These are phyloP conservation scores for Yamadazyma conglobata DNA, from an alignment of 1,139 yeast species.

Conservation along the genomic window DNA sequence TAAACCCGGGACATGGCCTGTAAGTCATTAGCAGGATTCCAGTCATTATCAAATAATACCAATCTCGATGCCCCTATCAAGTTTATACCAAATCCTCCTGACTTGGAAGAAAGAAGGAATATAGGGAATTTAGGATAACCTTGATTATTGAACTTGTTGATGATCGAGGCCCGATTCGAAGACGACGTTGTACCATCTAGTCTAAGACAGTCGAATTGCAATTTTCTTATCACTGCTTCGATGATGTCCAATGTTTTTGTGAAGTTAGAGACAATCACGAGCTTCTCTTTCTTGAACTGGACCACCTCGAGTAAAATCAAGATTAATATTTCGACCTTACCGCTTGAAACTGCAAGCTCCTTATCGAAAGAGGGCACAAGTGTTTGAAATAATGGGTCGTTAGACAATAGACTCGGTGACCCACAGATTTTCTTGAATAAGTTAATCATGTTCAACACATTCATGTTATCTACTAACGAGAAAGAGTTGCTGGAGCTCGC, in stretches of 20 bases:
- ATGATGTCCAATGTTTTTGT: constrained; percentile 84
- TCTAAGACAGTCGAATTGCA: constrained; percentile 53
- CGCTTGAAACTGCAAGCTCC: constrained; percentile 35
- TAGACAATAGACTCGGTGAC: constrained; percentile 61
- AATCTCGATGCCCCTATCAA: constrained; percentile 87
- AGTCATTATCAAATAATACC: constrained; percentile 81
- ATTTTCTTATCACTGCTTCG: constrained; percentile 51
- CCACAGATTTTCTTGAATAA: constrained; percentile 79
- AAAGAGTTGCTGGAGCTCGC: constrained; percentile 24
- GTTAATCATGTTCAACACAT: constrained; percentile 68
- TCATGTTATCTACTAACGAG: constrained; percentile 16
- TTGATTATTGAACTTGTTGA: constrained; percentile 62
- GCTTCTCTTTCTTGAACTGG: constrained; percentile 54
- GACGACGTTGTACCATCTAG: constrained; percentile 85
- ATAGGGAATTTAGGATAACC: constrained; percentile 47
- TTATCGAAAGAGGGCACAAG: constrained; percentile 11
- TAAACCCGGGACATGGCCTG: constrained; percentile 97
- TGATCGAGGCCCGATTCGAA: constrained; percentile 60
- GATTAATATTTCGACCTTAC: constrained; percentile 56
- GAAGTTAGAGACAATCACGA: constrained; percentile 83
- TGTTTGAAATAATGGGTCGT: constrained; percentile 34
- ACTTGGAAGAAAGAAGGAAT: constrained; percentile 79
- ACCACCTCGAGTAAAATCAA: constrained; percentile 50
- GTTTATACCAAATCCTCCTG: constrained; percentile 94
- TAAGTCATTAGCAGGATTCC: constrained; percentile 91